These are phyloP conservation scores for Alternaria longipes DNA, from an alignment of 2,329 filamentous ascomycete genomes.

Conservation along the genomic window DNA sequence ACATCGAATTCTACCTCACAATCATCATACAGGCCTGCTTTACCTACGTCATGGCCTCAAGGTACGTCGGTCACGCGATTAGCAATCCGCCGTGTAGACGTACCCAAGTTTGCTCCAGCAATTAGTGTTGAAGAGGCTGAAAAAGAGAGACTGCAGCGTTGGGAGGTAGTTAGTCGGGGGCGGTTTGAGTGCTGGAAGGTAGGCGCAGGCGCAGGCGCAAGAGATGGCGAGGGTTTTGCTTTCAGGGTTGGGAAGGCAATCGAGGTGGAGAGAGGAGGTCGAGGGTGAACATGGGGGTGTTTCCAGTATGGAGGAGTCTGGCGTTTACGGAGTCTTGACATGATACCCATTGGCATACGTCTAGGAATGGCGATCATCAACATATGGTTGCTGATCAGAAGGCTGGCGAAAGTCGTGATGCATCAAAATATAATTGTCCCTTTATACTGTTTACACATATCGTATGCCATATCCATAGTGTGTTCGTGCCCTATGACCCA, in stretches of 20 bases:
- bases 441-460: neutral
- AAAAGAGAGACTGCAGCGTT: slow-evolving; percentile 45
- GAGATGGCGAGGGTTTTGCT: slow-evolving; percentile 35
- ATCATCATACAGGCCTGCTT: slow-evolving; percentile 19
- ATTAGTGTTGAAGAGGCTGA: slow-evolving; percentile 52
- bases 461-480: neutral
- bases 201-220: slow-evolving; percentile 20
- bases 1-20: slow-evolving; percentile 25
- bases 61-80: slow-evolving; percentile 43
- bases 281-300: neutral
- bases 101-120: slow-evolving; percentile 49
- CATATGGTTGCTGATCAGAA: neutral
- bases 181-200: slow-evolving; percentile 49
- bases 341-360: neutral
- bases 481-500: neutral
- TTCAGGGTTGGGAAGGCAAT: slow-evolving; percentile 37
- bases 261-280: slow-evolving; percentile 17
- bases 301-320: neutral
- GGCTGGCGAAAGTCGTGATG: neutral
- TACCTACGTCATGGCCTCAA: slow-evolving; percentile 45
- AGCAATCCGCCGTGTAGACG: slow-evolving; percentile 43
- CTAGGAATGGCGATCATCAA: neutral
- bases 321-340: neutral
- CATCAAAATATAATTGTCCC: neutral
- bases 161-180: slow-evolving; percentile 49